Evolutionary conservation across 768 basidiomycete genomes (phyloP).

Genomic region (Russula vinacea): DNA sequence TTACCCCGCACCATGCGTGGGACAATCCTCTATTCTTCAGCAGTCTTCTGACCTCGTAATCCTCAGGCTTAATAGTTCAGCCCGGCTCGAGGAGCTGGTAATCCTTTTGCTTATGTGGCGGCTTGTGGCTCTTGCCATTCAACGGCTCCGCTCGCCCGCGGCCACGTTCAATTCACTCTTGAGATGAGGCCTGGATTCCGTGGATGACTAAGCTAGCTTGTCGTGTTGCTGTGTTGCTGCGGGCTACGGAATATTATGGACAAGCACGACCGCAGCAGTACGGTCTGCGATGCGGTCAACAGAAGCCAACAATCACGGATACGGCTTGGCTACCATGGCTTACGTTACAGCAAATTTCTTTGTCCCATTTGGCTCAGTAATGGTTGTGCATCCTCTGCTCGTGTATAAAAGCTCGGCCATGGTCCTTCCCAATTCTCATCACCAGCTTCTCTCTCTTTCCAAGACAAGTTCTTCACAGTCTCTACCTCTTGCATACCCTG

Average conservation of each 20-base stretch:
- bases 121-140: neutral
- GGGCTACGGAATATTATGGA: too few species aligned
- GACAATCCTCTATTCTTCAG: neutral
- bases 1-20: too few species aligned
- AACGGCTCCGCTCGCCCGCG: too few species aligned
- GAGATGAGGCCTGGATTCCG: too few species aligned
- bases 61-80: neutral
- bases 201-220: too few species aligned
- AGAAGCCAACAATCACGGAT: too few species aligned
- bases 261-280: too few species aligned
- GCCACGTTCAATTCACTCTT: too few species aligned
- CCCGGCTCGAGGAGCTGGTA: neutral
- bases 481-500: neutral
- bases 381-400: neutral
- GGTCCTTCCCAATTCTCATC: neutral
- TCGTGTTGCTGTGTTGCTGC: too few species aligned
- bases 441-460: neutral
- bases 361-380: neutral
- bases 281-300: too few species aligned
- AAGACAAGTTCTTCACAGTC: neutral
- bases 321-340: too few species aligned
- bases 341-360: neutral
- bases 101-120: too few species aligned
- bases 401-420: slow-evolving; percentile 10
- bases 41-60: neutral